Conservation (phyloP, 169 alveolate species). For the Plasmodium chabaudi region DNA sequence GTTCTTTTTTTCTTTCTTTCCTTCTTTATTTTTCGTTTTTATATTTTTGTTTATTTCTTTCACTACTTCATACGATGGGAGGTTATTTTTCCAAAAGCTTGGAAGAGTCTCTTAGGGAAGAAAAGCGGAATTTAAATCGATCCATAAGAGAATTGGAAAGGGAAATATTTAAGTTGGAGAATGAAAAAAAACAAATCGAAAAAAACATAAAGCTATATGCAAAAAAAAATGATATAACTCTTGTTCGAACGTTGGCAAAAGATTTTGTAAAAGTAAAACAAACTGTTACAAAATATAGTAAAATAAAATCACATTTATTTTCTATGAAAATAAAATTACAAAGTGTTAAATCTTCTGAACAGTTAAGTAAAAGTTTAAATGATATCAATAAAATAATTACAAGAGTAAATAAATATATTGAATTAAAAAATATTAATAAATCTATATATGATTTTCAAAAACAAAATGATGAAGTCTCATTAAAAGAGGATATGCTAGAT, state of each 20-base stretch:
- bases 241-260: slow-evolving; percentile 41
- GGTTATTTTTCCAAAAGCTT: slow-evolving; percentile 29
- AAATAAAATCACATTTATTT: slow-evolving; percentile 52
- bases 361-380: slow-evolving; percentile 31
- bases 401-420: slow-evolving; percentile 38
- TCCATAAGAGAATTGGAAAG: slow-evolving; percentile 53
- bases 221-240: slow-evolving; percentile 15
- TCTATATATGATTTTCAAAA: slow-evolving; percentile 46
- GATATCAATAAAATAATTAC: slow-evolving; percentile 30
- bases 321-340: slow-evolving; percentile 61
- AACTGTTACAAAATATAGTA: slow-evolving; percentile 33
- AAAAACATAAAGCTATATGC: slow-evolving; percentile 36
- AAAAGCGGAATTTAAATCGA: slow-evolving; percentile 49
- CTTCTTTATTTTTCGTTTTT: no score
- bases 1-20: no score
- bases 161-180: slow-evolving; percentile 43
- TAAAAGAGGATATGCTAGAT: slow-evolving; percentile 62
- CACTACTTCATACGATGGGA: slow-evolving; percentile 9
- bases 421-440: slow-evolving; percentile 24
- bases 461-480: slow-evolving; percentile 33
- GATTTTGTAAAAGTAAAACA: slow-evolving; percentile 39
- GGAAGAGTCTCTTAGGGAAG: slow-evolving; percentile 53
- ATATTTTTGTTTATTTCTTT: no score
- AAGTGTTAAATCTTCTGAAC: slow-evolving; percentile 72
- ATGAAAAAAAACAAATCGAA: slow-evolving; percentile 46